phyloP scores from a whole-genome alignment of 192 early-diverging fungal species.

The Linnemannia exigua region DNA sequence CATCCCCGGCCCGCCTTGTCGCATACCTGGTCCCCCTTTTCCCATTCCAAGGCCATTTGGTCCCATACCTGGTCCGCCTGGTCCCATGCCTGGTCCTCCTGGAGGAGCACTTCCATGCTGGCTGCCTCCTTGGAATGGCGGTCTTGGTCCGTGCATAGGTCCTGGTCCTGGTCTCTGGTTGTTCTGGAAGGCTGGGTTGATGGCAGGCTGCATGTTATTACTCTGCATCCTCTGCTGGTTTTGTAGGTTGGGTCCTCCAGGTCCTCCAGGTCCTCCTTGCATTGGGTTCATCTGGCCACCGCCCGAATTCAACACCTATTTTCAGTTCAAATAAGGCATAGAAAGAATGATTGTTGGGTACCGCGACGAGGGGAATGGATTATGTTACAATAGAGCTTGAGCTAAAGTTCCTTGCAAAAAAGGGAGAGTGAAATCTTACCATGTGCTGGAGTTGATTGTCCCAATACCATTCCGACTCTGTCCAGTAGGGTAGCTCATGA shows the following conservation, averaged over 20 bases:
- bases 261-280: neutral
- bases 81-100: neutral
- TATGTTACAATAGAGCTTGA: neutral
- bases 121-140: conserved; percentile 3
- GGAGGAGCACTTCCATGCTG: neutral
- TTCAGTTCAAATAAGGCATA: neutral
- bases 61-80: neutral
- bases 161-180: conserved; percentile 27
- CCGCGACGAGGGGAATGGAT: neutral
- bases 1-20: conserved; percentile 5
- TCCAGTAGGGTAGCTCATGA: conserved; percentile 58
- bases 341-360: neutral
- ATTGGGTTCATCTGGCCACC: neutral
- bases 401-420: neutral
- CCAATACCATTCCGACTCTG: conserved; percentile 37
- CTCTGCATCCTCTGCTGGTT: conserved; percentile 23
- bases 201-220: conserved; percentile 17
- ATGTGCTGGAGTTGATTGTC: conserved; percentile 27
- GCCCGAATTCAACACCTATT: neutral
- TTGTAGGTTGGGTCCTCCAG: conserved; percentile 6
- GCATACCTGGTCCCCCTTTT: neutral
- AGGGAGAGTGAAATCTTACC: conserved; percentile 17
- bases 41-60: conserved; percentile 1
- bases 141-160: conserved; percentile 14
- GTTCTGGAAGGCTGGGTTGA: conserved; percentile 38